A percentile compares a stretch with the other conserved stretches of the same genome.
Evolutionary conservation across 2,329 filamentous ascomycete genomes (phyloP).

Genomic region (Exophiala spinifera): DNA sequence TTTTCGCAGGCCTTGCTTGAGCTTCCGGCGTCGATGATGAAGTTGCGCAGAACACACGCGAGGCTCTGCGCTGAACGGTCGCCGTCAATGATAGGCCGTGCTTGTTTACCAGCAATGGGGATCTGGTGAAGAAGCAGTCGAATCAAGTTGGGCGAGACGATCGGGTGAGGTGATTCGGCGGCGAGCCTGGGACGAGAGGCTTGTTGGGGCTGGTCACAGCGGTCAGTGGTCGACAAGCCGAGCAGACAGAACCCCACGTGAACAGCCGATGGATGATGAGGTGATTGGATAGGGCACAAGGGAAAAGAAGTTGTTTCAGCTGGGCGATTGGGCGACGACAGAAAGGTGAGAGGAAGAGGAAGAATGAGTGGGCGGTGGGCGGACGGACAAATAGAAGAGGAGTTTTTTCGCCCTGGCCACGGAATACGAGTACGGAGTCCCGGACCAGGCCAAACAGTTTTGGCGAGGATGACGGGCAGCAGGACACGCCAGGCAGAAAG

Average conservation of each 20-base stretch:
- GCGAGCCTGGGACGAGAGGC: conserved; percentile 5
- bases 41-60: not conserved
- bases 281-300: conserved; percentile 24
- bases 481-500: not conserved
- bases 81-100: conserved; percentile 17
- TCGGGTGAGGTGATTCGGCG: conserved; percentile 17
- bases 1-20: not conserved
- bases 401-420: not conserved
- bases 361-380: conserved; percentile 7
- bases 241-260: too few relatives aligned
- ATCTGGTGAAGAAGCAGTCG: conserved; percentile 20
- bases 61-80: conserved; percentile 15
- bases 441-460: too few relatives aligned
- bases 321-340: conserved; percentile 25
- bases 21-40: conserved; percentile 1
- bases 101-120: conserved; percentile 24
- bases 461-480: not conserved
- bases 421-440: too few relatives aligned
- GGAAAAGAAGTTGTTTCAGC: conserved; percentile 20
- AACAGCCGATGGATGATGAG: conserved; percentile 11
- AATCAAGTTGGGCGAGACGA: conserved; percentile 18
- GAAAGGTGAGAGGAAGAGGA: conserved; percentile 15
- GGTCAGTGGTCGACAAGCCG: not conserved
- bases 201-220: conserved; percentile 6
- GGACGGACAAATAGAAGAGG: conserved; percentile 9